phyloP scores from a whole-genome alignment of 306 rosid genomes.

The Canavalia ensiformis region DNA sequence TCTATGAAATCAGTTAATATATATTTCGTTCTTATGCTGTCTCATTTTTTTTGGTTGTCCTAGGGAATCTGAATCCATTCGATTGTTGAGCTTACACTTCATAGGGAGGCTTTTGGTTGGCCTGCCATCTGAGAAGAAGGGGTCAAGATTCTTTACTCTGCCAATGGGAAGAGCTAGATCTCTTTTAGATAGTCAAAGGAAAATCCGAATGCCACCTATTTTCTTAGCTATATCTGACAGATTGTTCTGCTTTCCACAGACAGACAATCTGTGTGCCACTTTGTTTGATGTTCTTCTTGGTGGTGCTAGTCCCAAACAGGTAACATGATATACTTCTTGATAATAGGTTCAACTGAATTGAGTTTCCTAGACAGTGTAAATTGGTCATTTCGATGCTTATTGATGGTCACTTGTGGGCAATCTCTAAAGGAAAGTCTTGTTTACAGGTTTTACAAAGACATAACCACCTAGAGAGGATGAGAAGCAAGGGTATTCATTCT shows the following conservation, averaged over 20 bases:
- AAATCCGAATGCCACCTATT: constrained; percentile 77
- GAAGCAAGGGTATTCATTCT: constrained; percentile 73
- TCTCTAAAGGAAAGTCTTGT: constrained; percentile 39
- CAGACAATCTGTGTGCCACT: constrained; percentile 90
- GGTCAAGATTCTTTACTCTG: constrained; percentile 85
- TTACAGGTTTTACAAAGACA: constrained; percentile 91
- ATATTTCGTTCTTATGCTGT: constrained; percentile 37
- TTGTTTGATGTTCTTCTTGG: constrained; percentile 98
- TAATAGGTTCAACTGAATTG: constrained; percentile 32
- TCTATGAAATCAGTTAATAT: constrained; percentile 23
- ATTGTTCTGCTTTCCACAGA: constrained; percentile 88
- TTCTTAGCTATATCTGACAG: constrained; percentile 86
- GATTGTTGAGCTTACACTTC: constrained; percentile 93
- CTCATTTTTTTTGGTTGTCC: constrained; percentile 35
- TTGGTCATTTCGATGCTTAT: constrained; percentile 36
- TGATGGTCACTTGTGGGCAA: constrained; percentile 10
- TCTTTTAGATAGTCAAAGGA: constrained; percentile 70
- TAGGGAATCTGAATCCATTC: constrained; percentile 89
- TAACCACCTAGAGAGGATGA: constrained; percentile 73
- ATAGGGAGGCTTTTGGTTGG: constrained; percentile 95
- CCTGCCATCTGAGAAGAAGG: constrained; percentile 93
- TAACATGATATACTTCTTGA: constrained; percentile 43
- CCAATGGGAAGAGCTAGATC: constrained; percentile 75
- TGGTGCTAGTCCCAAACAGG: constrained; percentile 99
- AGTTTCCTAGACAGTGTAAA: constrained; percentile 23